phyloP scores from a whole-genome alignment of 2,329 filamentous ascomycete genomes.

The Macrophomina pseudophaseolina region DNA sequence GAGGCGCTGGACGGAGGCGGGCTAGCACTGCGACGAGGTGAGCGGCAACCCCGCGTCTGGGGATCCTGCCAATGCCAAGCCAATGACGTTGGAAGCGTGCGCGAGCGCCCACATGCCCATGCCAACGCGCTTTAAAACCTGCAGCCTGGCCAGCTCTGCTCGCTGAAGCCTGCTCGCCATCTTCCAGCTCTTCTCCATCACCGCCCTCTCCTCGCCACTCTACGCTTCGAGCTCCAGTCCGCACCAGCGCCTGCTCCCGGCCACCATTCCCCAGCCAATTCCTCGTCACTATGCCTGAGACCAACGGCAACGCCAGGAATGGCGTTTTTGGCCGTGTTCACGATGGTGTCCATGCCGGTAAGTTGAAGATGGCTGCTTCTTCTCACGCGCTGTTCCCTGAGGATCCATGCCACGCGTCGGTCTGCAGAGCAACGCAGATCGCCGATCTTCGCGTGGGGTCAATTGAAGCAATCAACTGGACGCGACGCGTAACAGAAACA shows the following conservation, averaged over 20 bases:
- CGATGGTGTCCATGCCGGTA: conserved; percentile 27
- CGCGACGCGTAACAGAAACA: not conserved
- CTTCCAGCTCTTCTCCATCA: not conserved
- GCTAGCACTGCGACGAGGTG: no score
- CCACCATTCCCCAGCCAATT: not conserved
- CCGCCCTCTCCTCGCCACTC: not conserved
- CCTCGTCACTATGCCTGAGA: conserved; percentile 23
- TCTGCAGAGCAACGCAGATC: not conserved
- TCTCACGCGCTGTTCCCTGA: not conserved
- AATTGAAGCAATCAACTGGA: not conserved
- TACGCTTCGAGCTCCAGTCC: not conserved
- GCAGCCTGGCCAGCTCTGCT: not conserved
- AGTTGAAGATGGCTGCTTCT: not conserved
- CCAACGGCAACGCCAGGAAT: conserved; percentile 23
- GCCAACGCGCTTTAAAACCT: conserved; percentile 8
- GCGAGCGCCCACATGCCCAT: conserved; percentile 5
- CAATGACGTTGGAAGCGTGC: conserved; percentile 14
- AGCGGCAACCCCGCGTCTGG: conserved; percentile 13
- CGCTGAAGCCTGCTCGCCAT: not conserved
- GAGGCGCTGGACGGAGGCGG: no score
- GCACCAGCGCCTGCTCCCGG: not conserved
- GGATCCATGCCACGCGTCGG: not conserved
- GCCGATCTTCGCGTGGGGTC: not conserved
- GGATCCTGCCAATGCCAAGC: not conserved
- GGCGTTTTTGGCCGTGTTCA: conserved; percentile 21